Base-by-base conservation (phyloP, 768 basidiomycete species). In the Coprinopsis marcescibilis region DNA sequence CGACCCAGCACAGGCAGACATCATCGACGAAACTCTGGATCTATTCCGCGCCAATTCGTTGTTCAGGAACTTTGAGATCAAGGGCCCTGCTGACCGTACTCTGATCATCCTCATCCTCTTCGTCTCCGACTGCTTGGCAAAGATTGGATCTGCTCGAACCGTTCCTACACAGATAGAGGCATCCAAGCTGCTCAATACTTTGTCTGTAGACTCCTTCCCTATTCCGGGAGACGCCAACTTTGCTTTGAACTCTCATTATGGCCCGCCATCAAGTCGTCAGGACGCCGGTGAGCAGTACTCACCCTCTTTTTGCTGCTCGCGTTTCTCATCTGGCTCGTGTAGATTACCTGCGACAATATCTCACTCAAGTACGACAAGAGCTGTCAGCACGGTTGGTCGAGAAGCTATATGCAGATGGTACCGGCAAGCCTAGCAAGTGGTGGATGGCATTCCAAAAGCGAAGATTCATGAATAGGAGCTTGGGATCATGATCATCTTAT, bases 361-460 rank as follows among this genome's bases (percentile, higher is more conserved):
- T 99, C 46, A 82, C 81, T 3, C 96, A 99, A 64, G 88, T 87
- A 7, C 82, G 96, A 40, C 91, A 96, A 65, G 96, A 99, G 61
- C 72, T 94, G 15, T 88, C 92, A 17, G 75, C 83, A 7, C 80
- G 96, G 24, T 67, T 99, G 41, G 80, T 92, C 12, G 92, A 94
- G 58, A 75, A 81, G 43, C 70, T 99, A 40, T 99, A 99, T 63
- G 89, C 84, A 30, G 91, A 95, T 62, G 93, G 93, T 4, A 85
- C 88, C 3, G 85, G 85, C 48, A 94, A 89, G 63, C 94, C 96
- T 4, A 96, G 88, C 75, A 99, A 99, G 66, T 99, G 96, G 96
- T 99, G 96, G 96, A 95, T 97, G 91, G 88, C 89, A 17, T 99
- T 98, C 81, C 92, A 94, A 67, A 97, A 96, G 78, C 79, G 94